Evolutionary conservation across 371 early-diverging fungal species (phyloP), one percentile per base, ranked within the genome.

Genomic region (Apophysomyces sp.): DNA sequence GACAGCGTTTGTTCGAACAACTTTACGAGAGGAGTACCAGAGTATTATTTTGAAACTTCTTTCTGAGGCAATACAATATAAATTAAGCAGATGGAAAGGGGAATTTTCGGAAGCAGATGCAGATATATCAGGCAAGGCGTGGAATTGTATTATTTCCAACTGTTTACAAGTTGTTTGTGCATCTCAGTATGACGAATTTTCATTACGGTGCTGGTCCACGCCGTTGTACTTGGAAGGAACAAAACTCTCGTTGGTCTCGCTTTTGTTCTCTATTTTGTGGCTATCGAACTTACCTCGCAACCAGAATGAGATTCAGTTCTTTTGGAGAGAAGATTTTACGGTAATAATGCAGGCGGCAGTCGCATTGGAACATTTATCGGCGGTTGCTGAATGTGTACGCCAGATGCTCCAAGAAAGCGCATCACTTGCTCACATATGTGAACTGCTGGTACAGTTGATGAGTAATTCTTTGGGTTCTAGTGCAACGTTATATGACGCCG

Each of bases 381-480:
- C 52, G 12, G 3, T 60, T 24, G 16, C 67, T 13, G 61, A 60
- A 9, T 61, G 57, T 55, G 62, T 57, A 28, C 29, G 36, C 7
- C 80, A 84, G 27, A 67, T 88, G 21, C 61, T 80, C 26, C 83
- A 84, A 31, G 81, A 81, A 30, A 86, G 86, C 52, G 66, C 65
- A 18, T 71, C 82, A 52, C 73, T 94, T 29, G 88, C 90, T 63
- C 52, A 24, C 18, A 28, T 62, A 16, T 52, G 54, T 24, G 11
- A 27, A 32, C 39, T 57, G 21, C 24, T 57, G 40, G 8, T 57
- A n/a, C 26, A 44, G n/a, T 44, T 44, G 49, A 44, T 21, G 24
- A 21, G 21, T 21, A 9, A 44, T 44, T 44, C 21, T 21, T 26
- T 21, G 9, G 27, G 49, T 21, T 18, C 24, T 3, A 21, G 27